Evolutionary conservation across 768 basidiomycete genomes (phyloP), one percentile per base, ranked within the genome.

Genomic region (Dentipellis sp.): DNA sequence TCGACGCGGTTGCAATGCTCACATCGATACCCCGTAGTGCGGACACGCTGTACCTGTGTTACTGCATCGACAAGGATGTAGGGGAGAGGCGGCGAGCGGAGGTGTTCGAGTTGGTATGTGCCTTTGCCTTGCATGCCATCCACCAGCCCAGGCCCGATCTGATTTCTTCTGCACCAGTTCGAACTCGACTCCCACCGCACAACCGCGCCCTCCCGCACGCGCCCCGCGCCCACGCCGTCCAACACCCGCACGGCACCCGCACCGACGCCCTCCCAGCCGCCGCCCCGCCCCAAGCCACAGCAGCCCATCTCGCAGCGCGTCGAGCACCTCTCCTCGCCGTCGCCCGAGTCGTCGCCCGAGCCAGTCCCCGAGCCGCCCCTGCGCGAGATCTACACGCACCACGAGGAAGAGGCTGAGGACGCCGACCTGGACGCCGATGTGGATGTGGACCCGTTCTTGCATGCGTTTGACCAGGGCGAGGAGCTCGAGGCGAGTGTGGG

Each of bases 31-130:
- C n/a, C 40, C 37, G 50, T 55, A 84, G 82, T 11, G 80, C 82
- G 56, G 84, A 86, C 62, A 77, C 82, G 9, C 58, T 86, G 56
- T 86, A 83, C 64, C 71, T 86, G 47, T 86, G 85, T 61, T 82
- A 83, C 62, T 81, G 81, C 58, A 80, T 86, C 45, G 84, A 85
- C 63, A 74, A 78, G 58, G 79, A 81, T 23, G 68, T 71, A 2
- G 80, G 81, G 2, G 72, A 77, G 40, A 68, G 67, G 42, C 80
- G 78, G 52, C 74, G 74, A 52, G 72, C 75, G 34, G 76, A 82
- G 60, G 83, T 82, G 11, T 79, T 78, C 58, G 68, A 72, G 19
- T 78, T 82, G 36, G 83, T 85, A 61, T 67, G 48, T 79, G 70
- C 14, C 10, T 14, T 17, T 50, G 19, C 2, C 6, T 46, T 8